Evolutionary conservation across 169 alveolate species (phyloP).

Genomic region (Eimeria praecox): DNA sequence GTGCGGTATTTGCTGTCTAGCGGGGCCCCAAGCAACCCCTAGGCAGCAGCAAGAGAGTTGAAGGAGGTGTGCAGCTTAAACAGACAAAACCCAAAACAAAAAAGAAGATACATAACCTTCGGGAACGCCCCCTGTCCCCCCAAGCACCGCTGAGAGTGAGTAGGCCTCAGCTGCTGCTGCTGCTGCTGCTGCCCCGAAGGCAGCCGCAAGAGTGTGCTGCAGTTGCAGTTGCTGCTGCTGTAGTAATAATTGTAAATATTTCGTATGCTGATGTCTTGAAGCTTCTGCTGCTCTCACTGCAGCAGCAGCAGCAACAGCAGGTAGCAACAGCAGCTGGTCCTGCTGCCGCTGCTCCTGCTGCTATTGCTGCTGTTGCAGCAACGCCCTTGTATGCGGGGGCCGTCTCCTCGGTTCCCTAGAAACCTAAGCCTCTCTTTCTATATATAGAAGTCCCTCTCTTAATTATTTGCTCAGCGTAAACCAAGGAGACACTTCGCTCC

Average conservation of each 20-base stretch:
- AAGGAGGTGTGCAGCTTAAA: neutral
- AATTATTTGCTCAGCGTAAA: neutral
- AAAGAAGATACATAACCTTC: neutral
- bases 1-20: neutral
- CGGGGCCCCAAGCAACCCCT: neutral
- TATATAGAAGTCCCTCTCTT: slow-evolving; percentile 16
- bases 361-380: slow-evolving; percentile 39
- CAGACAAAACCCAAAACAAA: neutral
- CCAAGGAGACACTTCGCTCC: slow-evolving; percentile 45
- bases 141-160: neutral
- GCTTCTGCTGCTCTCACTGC: slow-evolving; percentile 42
- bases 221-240: slow-evolving; percentile 9
- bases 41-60: neutral
- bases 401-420: slow-evolving; percentile 6
- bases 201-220: slow-evolving; percentile 27
- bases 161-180: slow-evolving; percentile 61
- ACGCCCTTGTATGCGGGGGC: slow-evolving; percentile 33
- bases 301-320: slow-evolving; percentile 38
- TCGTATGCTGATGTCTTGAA: slow-evolving; percentile 7
- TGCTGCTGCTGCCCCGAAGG: slow-evolving; percentile 33
- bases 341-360: slow-evolving; percentile 40
- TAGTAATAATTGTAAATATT: slow-evolving; percentile 3
- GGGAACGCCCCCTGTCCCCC: slow-evolving; percentile 24
- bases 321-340: slow-evolving; percentile 64
- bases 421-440: neutral